A percentile compares a stretch with the other conserved stretches of the same genome.
Evolutionary conservation across 768 basidiomycete species (phyloP).

Genomic region (Boletus eberwhitei): DNA sequence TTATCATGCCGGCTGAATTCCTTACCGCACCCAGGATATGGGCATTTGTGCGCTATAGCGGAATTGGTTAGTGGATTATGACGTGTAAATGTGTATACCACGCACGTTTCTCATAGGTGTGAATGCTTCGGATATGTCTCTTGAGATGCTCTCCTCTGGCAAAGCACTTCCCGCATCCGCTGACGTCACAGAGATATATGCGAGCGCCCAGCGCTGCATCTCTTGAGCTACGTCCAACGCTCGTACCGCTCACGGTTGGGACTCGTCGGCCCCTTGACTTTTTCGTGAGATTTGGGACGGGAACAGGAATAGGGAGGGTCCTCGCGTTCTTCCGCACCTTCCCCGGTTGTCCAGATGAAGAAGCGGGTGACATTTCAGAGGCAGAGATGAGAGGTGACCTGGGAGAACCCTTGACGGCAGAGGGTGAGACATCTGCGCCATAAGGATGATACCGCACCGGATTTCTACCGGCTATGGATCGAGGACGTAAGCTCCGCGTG

Average conservation of each 20-base stretch:
- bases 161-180: constrained; percentile 85
- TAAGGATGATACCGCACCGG: constrained; percentile 35
- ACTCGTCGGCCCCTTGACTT: constrained; percentile 68
- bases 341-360: constrained; percentile 22
- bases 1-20: constrained; percentile 87
- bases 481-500: constrained; percentile 36
- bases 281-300: constrained; percentile 67
- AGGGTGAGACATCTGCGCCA: constrained; percentile 24
- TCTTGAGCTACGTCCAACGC: constrained; percentile 28
- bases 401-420: constrained; percentile 30
- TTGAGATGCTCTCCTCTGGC: constrained; percentile 87
- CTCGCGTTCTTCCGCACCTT: constrained; percentile 36
- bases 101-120: constrained; percentile 91
- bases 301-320: constrained; percentile 52
- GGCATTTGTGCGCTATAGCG: constrained; percentile 71
- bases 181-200: constrained; percentile 72
- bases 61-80: constrained; percentile 9
- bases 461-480: constrained; percentile 32
- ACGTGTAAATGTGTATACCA: neutral
- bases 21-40: constrained; percentile 76
- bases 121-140: constrained; percentile 83
- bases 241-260: constrained; percentile 45
- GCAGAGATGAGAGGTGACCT: constrained; percentile 32
- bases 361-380: constrained; percentile 27
- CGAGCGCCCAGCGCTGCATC: constrained; percentile 41